Evolutionary conservation across 345 rosid genomes (phyloP).

Genomic region (Sonneratia caseolaris): DNA sequence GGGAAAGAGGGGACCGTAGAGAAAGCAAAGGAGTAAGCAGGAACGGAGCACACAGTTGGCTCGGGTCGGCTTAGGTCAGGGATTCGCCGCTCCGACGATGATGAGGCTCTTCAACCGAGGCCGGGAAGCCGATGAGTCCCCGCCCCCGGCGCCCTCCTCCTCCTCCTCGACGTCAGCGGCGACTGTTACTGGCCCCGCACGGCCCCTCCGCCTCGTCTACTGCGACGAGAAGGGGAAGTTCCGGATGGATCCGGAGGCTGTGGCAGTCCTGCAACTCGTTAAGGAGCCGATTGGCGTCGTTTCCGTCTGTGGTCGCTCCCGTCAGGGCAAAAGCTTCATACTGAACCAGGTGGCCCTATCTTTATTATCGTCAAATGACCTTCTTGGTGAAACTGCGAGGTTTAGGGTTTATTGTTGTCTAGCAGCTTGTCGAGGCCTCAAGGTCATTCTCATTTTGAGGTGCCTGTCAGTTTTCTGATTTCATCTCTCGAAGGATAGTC

Average conservation of each 20-base stretch:
- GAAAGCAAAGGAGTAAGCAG: neutral
- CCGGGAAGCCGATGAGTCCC: slow-evolving; percentile 19
- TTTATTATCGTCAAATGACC: neutral
- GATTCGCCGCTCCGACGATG: slow-evolving; percentile 17
- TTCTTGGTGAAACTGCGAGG: neutral
- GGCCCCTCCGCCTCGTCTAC: slow-evolving; percentile 80
- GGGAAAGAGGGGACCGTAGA: neutral
- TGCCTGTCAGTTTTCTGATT: neutral
- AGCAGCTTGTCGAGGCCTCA: neutral
- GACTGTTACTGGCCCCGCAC: slow-evolving; percentile 80
- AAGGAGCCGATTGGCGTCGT: slow-evolving; percentile 94
- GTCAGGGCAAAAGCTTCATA: slow-evolving; percentile 95
- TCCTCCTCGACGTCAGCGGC: slow-evolving; percentile 28
- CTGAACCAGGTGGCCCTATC: slow-evolving; percentile 59
- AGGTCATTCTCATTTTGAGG: no score
- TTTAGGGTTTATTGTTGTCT: slow-evolving; percentile 3
- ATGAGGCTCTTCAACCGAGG: slow-evolving; percentile 34
- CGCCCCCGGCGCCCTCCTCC: slow-evolving; percentile 21
- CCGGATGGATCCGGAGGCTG: slow-evolving; percentile 99
- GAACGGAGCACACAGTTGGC: neutral
- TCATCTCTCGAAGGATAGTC: neutral
- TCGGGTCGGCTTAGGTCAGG: neutral
- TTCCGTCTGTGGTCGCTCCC: slow-evolving; percentile 96
- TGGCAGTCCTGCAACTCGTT: slow-evolving; percentile 83
- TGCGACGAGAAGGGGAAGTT: slow-evolving; percentile 94